Evolutionary conservation across 768 basidiomycete genomes (phyloP).

Genomic region (Cystofilobasidium bisporidii): DNA sequence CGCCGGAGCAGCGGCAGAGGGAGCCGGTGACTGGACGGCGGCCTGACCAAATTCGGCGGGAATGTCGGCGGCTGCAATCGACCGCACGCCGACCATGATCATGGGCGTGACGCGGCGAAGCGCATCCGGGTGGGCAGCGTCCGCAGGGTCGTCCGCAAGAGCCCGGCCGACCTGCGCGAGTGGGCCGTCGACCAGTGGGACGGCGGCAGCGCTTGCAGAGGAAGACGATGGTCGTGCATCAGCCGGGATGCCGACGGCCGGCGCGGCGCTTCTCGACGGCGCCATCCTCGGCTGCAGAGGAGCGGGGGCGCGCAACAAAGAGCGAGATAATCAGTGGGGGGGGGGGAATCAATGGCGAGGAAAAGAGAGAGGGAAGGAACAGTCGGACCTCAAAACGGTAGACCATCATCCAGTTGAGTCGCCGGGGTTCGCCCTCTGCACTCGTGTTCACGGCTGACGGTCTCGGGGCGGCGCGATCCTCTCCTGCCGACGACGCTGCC

Average conservation of each 20-base stretch:
- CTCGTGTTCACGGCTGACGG: neutral
- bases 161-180: no score
- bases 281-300: no score
- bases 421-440: neutral
- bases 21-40: neutral
- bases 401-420: neutral
- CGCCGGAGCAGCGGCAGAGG: neutral
- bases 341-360: neutral
- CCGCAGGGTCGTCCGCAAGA: neutral
- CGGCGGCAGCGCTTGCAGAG: no score
- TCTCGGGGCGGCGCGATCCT: neutral
- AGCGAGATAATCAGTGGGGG: neutral
- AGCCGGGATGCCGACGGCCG: no score
- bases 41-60: neutral
- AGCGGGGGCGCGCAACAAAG: no score
- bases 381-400: constrained; percentile 5
- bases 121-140: no score
- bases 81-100: constrained; percentile 6
- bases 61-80: neutral
- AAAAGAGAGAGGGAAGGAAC: neutral
- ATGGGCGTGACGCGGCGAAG: constrained; percentile 1
- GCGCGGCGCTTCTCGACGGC: no score
- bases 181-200: no score
- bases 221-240: no score
- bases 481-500: no score